A percentile compares a stretch with the other conserved stretches of the same genome.
Conservation (phyloP, 352 stramenopile species). For the Thraustochytrium sp. region DNA sequence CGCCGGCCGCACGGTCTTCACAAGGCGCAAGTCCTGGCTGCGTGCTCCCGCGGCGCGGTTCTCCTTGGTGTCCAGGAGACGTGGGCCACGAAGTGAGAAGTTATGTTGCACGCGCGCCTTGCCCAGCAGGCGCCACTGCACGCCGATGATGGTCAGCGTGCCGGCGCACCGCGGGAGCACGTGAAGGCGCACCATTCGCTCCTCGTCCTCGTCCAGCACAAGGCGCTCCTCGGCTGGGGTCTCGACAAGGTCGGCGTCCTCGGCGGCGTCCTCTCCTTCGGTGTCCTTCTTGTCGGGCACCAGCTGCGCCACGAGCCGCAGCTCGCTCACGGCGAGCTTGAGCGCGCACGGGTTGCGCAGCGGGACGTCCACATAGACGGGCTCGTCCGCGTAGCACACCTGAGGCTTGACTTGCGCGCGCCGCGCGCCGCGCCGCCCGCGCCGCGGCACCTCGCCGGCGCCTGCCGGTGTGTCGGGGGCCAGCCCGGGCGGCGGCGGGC, state of each 20-base stretch:
- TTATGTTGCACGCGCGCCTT: neutral
- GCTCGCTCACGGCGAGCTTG: neutral
- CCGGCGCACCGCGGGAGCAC: neutral
- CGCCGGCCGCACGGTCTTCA: neutral
- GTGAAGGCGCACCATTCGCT: constrained; percentile 21
- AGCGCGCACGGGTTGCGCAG: constrained; percentile 1
- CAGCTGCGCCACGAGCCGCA: constrained; percentile 8
- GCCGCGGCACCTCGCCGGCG: neutral
- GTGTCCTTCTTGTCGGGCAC: too few relatives aligned
- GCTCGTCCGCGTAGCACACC: constrained; percentile 8
- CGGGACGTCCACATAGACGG: constrained; percentile 14
- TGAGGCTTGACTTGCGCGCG: neutral
- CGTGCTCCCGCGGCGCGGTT: neutral
- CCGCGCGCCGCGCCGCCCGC: neutral
- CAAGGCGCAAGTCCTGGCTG: neutral
- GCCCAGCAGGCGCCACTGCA: neutral
- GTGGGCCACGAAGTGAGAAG: neutral
- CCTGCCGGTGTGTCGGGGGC: neutral
- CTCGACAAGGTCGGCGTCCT: neutral
- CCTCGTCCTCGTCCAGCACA: neutral
- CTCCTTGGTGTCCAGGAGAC: neutral
- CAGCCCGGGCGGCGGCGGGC: neutral
- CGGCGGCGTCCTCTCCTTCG: neutral
- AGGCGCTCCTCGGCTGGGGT: neutral
- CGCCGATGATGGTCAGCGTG: neutral